Conservation (phyloP, 2,329 filamentous ascomycete genomes). For the Aspergillus novofumigatus region DNA sequence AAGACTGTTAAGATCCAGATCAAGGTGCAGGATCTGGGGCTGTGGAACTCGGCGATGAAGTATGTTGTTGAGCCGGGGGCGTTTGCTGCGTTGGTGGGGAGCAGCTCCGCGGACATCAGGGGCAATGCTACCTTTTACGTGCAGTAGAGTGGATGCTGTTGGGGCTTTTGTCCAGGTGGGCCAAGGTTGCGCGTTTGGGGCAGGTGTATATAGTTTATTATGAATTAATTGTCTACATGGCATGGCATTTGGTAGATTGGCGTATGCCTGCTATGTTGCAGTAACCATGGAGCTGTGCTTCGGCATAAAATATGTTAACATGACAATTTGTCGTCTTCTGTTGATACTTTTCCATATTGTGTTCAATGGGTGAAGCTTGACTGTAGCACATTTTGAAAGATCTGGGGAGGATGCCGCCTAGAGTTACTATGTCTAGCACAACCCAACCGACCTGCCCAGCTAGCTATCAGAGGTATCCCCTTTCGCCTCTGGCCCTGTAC, state of each 20-base stretch:
- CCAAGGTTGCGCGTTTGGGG: background rate
- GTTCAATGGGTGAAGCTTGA: no score
- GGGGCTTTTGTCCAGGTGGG: background rate
- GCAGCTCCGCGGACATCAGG: constrained; percentile 38
- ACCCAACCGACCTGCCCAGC: background rate
- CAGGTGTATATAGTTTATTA: background rate
- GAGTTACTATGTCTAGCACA: background rate
- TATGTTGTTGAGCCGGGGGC: constrained; percentile 71
- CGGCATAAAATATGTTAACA: background rate
- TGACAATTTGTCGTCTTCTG: background rate
- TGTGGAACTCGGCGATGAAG: constrained; percentile 59
- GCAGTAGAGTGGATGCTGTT: constrained; percentile 4
- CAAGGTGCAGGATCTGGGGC: constrained; percentile 47
- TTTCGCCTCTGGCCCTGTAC: background rate
- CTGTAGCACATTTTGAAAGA: background rate
- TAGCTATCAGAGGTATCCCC: background rate
- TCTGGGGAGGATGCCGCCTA: background rate
- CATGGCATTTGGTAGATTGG: background rate
- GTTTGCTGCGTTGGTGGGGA: constrained; percentile 60
- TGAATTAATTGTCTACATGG: background rate
- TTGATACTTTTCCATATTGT: background rate
- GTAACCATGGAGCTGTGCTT: background rate
- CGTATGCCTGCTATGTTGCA: background rate
- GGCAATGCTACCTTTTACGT: constrained; percentile 32
- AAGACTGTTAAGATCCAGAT: constrained; percentile 51